These are phyloP conservation scores for Austroboletus niveus DNA, from an alignment of 1,284 basidiomycete species.

Conservation along the genomic window DNA sequence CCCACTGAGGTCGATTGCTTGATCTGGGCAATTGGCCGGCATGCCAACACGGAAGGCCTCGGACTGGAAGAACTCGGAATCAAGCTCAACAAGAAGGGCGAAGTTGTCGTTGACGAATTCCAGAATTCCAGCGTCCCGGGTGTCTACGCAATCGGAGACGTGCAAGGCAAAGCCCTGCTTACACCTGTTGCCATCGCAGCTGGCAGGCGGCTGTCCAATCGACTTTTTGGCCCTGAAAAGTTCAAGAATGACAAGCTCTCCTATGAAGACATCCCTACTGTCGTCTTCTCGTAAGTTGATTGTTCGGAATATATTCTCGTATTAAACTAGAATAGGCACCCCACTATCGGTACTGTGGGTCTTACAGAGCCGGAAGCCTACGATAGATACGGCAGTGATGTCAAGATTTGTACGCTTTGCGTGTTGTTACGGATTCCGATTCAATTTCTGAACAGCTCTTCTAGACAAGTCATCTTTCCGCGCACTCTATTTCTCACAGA, in stretches of 20 bases:
- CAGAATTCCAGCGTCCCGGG: conserved; percentile 78
- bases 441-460: conserved; percentile 5
- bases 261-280: conserved; percentile 91
- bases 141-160: conserved; percentile 89
- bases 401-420: conserved; percentile 81
- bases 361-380: conserved; percentile 89
- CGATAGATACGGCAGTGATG: conserved; percentile 80
- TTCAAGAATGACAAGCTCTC: conserved; percentile 86
- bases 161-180: conserved; percentile 86
- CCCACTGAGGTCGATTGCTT: conserved; percentile 84
- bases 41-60: conserved; percentile 76
- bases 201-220: conserved; percentile 84
- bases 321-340: conserved; percentile 58
- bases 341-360: conserved; percentile 89
- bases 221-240: conserved; percentile 84
- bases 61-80: conserved; percentile 81
- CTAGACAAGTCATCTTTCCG: conserved; percentile 78
- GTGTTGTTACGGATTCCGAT: conserved; percentile 1
- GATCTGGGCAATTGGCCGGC: conserved; percentile 94
- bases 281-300: conserved; percentile 87
- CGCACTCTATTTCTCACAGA: conserved; percentile 85
- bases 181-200: conserved; percentile 99
- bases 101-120: conserved; percentile 89
- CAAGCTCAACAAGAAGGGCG: conserved; percentile 73
- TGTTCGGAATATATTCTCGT: neutral